These are phyloP conservation scores for Papilionanthe hybrid DNA, from an alignment of 116 monocot genomes.

Conservation along the genomic window DNA sequence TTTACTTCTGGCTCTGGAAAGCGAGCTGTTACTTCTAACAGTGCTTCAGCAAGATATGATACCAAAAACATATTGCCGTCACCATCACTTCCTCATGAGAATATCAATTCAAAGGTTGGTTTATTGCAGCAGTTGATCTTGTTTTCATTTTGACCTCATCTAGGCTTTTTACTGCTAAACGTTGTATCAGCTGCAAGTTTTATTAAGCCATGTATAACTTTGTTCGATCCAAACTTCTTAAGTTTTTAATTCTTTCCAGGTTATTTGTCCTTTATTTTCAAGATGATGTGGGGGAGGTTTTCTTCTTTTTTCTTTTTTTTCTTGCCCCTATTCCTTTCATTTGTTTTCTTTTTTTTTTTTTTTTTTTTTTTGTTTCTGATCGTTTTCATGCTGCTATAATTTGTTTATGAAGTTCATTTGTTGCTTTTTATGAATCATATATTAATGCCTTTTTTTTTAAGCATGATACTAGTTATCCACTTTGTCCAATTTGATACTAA, in stretches of 20 bases:
- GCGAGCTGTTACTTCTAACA: constrained; percentile 17
- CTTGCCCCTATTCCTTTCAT: not conserved
- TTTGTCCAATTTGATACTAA: not conserved
- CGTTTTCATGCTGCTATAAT: not conserved
- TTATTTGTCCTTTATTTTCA: not conserved
- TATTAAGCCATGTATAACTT: not conserved
- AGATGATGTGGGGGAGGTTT: not conserved
- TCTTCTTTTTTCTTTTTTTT: not conserved
- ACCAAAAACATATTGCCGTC: constrained; percentile 1
- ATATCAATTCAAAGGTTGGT: constrained; percentile 24
- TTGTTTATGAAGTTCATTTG: not conserved
- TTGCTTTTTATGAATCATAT: not conserved
- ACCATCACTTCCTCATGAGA: constrained; percentile 18
- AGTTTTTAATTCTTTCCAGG: not conserved
- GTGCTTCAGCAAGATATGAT: constrained; percentile 13
- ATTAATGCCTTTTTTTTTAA: not conserved
- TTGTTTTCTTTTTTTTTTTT: not conserved
- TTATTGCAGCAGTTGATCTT: constrained; percentile 1
- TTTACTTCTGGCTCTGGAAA: constrained; percentile 34
- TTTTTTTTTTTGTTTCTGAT: not conserved
- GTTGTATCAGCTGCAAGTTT: not conserved
- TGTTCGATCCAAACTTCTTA: not conserved
- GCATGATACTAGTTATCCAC: not conserved
- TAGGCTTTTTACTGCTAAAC: not conserved
- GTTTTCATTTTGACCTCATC: constrained; percentile 6